Percentiles rank a stretch among this genome's conserved stretches.
Conservation (phyloP, 2,329 filamentous ascomycete species). For the Penicillium fuscoglaucum region DNA sequence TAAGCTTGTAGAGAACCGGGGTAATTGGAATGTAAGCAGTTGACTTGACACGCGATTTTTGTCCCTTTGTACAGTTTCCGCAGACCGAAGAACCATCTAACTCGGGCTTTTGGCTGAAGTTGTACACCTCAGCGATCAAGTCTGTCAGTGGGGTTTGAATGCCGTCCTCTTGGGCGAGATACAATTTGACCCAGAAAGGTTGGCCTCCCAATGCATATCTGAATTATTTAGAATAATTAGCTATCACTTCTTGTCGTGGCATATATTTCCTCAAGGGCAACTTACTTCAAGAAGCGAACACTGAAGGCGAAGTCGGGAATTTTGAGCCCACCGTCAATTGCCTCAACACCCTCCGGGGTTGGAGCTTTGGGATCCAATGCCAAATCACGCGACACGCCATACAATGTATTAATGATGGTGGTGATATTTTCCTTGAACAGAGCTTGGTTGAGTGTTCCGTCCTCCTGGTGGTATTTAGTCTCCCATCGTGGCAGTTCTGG, state of each 20-base stretch:
- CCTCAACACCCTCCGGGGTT: constrained; percentile 5
- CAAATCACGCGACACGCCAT: constrained; percentile 11
- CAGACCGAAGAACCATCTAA: constrained; percentile 6
- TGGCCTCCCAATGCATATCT: constrained; percentile 14
- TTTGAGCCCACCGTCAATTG: constrained; percentile 10
- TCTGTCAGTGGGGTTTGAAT: constrained; percentile 7
- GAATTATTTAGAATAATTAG: neutral
- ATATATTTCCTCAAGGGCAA: neutral
- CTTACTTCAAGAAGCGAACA: constrained; percentile 13
- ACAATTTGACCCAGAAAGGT: constrained; percentile 14
- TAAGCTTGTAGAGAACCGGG: constrained; percentile 9
- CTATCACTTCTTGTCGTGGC: neutral
- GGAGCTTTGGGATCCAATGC: constrained; percentile 8
- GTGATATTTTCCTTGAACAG: constrained; percentile 3
- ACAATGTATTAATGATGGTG: constrained; percentile 2
- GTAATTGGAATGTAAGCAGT: constrained; percentile 13
- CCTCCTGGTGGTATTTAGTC: neutral
- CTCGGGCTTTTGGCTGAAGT: constrained; percentile 14
- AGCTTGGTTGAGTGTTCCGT: constrained; percentile 4
- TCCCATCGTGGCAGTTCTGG: constrained; percentile 9
- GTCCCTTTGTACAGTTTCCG: constrained; percentile 9
- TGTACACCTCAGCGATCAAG: constrained; percentile 14
- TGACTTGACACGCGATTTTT: constrained; percentile 1
- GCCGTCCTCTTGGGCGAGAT: constrained; percentile 12
- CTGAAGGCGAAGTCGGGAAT: constrained; percentile 14